A percentile compares a stretch with the other conserved stretches of the same genome.
These are phyloP conservation scores for Mycena sp. DNA, from an alignment of 1,284 basidiomycete species.

Conservation along the genomic window DNA sequence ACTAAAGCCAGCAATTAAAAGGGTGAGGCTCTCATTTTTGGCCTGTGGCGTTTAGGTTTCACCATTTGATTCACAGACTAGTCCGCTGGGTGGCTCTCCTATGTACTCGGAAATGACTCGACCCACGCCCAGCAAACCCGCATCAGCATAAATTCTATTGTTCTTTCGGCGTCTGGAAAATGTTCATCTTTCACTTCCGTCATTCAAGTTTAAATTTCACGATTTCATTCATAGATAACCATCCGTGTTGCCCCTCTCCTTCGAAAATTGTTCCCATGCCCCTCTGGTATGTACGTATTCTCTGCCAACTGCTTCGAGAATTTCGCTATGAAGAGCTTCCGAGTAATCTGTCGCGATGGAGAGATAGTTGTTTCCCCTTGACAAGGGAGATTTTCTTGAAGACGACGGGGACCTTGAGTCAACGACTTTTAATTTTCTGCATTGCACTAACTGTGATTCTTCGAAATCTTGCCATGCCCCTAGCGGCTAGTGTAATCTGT, in stretches of 20 bases:
- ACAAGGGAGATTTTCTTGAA: background rate
- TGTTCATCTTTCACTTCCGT: conserved; percentile 2
- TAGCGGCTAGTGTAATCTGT: conserved; percentile 1
- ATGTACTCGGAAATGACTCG: background rate
- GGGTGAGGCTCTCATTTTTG: conserved; percentile 4
- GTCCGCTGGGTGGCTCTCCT: background rate
- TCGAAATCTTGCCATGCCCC: background rate
- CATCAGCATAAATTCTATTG: background rate
- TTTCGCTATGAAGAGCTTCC: background rate
- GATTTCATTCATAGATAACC: background rate
- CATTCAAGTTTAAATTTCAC: conserved; percentile 17
- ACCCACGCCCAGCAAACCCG: background rate
- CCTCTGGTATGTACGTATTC: background rate
- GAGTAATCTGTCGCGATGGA: conserved; percentile 1
- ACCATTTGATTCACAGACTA: conserved; percentile 1
- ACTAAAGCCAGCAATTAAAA: conserved; percentile 2
- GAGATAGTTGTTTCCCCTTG: background rate
- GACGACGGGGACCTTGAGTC: conserved; percentile 17
- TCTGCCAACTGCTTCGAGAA: conserved; percentile 10
- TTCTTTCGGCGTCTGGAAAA: background rate
- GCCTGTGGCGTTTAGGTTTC: conserved; percentile 15
- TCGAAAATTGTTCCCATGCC: background rate
- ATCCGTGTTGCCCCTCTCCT: background rate
- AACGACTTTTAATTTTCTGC: background rate
- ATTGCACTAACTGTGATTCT: background rate